Evolutionary conservation across 768 basidiomycete genomes (phyloP), one percentile per base, ranked within the genome.

Genomic region (Amanita polypyramis): DNA sequence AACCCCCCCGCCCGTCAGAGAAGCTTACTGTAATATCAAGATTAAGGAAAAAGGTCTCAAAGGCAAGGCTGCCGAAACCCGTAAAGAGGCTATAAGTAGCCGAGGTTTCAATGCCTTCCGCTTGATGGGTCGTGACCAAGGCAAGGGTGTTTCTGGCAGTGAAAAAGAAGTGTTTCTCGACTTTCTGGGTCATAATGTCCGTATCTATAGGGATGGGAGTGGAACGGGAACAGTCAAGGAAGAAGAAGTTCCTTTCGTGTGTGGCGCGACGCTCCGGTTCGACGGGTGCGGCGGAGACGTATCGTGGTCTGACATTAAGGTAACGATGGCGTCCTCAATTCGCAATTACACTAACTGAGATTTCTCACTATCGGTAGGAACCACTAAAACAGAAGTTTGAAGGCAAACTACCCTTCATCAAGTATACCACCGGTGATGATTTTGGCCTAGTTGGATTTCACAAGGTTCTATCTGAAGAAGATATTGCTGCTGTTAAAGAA

Each of bases 21-120:
- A 81, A 54, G 86, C 72, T 6, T 96, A 96, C 62, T 91, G 91
- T 56, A 80, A 90, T 54, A 93, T 93, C 92, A 97, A 96, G 68
- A 86, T 93, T 64, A 84, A 89, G 62, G 89, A 95, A 66, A 93
- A 96, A 65, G 91, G 90, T 8, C 74, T 96, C 38, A 79, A 74
- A 1, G 85, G 85, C 21, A 86, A 79, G 55, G 75, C 78, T 12
- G 83, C 84, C 11, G 68, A 69, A 37, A 65, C 76, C 53, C 75
- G 79, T 53, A 76, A 74, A 51, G 78, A 82, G 36, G 60, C 61
- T 39, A 74, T 82, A 44, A 68, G 67, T 34, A 65, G 65, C 15
- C 66, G 66, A 9, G 82, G 82, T 9, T 92, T 92, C 66, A 82
- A 91, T 57, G 89, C 89, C 12, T 92, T 92, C 70, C 71, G 72